These are phyloP conservation scores for Boletus patriciae DNA, from an alignment of 768 basidiomycete genomes.

Conservation along the genomic window DNA sequence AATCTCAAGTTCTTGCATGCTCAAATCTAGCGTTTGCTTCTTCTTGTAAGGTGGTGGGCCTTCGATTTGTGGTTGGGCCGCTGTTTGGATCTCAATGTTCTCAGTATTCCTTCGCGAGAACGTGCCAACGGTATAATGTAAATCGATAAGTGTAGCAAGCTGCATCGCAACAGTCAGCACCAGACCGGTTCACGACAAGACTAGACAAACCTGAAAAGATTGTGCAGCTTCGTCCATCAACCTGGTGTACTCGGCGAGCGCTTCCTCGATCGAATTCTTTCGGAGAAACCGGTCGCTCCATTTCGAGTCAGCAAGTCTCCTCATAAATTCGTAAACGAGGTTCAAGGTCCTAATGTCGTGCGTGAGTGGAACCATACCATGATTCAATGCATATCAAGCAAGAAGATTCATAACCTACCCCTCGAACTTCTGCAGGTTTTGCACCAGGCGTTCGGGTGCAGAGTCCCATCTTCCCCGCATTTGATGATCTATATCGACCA, in stretches of 20 bases:
- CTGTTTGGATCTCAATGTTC: not conserved
- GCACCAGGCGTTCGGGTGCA: slow-evolving; percentile 41
- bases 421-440: slow-evolving; percentile 43
- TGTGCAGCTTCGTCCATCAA: slow-evolving; percentile 46
- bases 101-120: slow-evolving; percentile 8
- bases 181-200: not conserved
- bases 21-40: not conserved
- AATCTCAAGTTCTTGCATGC: not conserved
- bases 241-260: slow-evolving; percentile 35
- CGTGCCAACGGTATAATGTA: slow-evolving; percentile 42
- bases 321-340: slow-evolving; percentile 42
- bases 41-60: slow-evolving; percentile 25
- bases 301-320: slow-evolving; percentile 37
- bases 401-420: slow-evolving; percentile 28
- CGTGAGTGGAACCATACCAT: not conserved
- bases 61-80: not conserved
- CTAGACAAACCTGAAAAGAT: slow-evolving; percentile 43
- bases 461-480: slow-evolving; percentile 47
- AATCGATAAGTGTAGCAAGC: slow-evolving; percentile 48
- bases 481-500: slow-evolving; percentile 44
- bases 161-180: slow-evolving; percentile 14
- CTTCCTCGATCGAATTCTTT: slow-evolving; percentile 41
- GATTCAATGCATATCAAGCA: not conserved
- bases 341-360: slow-evolving; percentile 35
- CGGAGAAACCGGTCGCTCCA: slow-evolving; percentile 44